Evolutionary conservation across 2,329 filamentous ascomycete species (phyloP).

Genomic region (Elsinoe arachidis): DNA sequence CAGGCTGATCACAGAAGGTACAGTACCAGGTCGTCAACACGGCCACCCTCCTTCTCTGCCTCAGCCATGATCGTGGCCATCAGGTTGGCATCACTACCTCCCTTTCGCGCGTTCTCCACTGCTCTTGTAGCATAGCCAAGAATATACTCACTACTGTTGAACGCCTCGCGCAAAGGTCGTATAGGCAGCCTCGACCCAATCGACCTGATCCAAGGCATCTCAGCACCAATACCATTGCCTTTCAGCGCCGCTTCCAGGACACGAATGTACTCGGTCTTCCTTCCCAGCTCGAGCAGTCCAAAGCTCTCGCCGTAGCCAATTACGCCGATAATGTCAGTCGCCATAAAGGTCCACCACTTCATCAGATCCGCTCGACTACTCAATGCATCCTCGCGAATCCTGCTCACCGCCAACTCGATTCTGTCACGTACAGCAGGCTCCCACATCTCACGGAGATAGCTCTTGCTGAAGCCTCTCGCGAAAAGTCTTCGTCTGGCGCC

Average conservation of each 20-base stretch:
- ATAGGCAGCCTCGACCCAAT: constrained; percentile 17
- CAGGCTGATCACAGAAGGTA: neutral
- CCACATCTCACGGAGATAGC: constrained; percentile 26
- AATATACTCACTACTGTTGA: constrained; percentile 18
- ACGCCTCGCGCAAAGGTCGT: constrained; percentile 15
- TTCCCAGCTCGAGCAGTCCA: constrained; percentile 28
- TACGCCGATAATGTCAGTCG: constrained; percentile 28
- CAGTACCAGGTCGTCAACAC: constrained; percentile 14
- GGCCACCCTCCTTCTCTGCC: constrained; percentile 17
- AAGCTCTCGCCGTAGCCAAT: constrained; percentile 31
- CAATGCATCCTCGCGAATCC: constrained; percentile 21
- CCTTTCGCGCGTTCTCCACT: constrained; percentile 15
- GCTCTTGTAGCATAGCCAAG: constrained; percentile 18
- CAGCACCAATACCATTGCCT: constrained; percentile 23
- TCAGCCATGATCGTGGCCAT: constrained; percentile 20
- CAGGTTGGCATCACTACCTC: constrained; percentile 15
- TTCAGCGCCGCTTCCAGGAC: constrained; percentile 23
- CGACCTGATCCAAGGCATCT: constrained; percentile 21
- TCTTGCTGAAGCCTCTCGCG: constrained; percentile 26
- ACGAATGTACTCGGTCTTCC: constrained; percentile 23
- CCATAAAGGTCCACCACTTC: constrained; percentile 31
- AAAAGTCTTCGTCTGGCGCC: constrained; percentile 27
- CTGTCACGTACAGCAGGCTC: constrained; percentile 26
- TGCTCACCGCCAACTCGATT: constrained; percentile 22
- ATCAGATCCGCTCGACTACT: constrained; percentile 27